These are phyloP conservation scores for Russula dissimulans DNA, from an alignment of 768 basidiomycete species.

Conservation along the genomic window DNA sequence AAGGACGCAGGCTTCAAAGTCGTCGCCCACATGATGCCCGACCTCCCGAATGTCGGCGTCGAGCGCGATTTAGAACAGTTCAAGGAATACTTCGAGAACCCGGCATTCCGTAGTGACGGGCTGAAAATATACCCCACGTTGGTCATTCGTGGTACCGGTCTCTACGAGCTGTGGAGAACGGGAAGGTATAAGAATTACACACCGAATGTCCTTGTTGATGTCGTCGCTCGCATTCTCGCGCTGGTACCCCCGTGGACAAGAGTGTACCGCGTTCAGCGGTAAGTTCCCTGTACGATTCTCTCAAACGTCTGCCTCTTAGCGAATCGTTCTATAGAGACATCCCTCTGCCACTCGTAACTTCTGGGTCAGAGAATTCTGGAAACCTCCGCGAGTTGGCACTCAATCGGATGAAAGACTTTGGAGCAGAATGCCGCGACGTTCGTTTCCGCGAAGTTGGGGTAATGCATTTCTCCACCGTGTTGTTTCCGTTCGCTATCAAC, in stretches of 20 bases:
- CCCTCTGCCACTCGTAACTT: constrained; percentile 90
- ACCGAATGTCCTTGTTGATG: constrained; percentile 96
- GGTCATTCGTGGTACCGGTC: constrained; percentile 92
- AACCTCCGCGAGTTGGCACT: constrained; percentile 93
- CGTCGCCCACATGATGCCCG: constrained; percentile 99
- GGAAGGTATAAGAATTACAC: constrained; percentile 99
- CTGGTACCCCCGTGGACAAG: constrained; percentile 98
- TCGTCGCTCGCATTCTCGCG: constrained; percentile 91
- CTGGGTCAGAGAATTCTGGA: constrained; percentile 95
- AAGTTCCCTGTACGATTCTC: constrained; percentile 17
- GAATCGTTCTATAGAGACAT: constrained; percentile 59
- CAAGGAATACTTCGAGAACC: constrained; percentile 99
- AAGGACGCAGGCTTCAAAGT: constrained; percentile 99
- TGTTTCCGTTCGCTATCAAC: background rate
- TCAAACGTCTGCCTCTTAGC: background rate
- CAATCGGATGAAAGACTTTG: constrained; percentile 98
- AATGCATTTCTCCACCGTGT: constrained; percentile 28
- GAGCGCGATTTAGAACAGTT: constrained; percentile 98
- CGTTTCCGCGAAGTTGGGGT: constrained; percentile 97
- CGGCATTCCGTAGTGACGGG: constrained; percentile 93
- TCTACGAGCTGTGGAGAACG: constrained; percentile 94
- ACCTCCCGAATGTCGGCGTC: constrained; percentile 93
- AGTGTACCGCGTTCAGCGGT: constrained; percentile 96
- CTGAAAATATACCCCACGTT: constrained; percentile 98
- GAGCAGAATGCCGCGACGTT: constrained; percentile 94